These are phyloP conservation scores for Paecilomyces dactylethromorphus DNA, from an alignment of 2,329 filamentous ascomycete genomes.

Conservation along the genomic window DNA sequence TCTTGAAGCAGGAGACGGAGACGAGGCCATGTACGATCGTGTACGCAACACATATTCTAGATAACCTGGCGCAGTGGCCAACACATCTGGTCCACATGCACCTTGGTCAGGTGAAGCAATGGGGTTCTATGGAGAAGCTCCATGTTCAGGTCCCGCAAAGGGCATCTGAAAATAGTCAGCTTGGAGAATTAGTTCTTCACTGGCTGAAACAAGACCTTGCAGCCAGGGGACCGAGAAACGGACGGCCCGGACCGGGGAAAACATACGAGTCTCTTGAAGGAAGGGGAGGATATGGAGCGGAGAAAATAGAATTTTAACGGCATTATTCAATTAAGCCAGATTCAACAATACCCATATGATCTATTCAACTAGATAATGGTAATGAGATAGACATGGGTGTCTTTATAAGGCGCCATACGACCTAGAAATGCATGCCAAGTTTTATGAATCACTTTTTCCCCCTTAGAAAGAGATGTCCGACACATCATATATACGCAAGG, in stretches of 20 bases:
- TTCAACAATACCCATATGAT: background rate
- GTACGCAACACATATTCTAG: slow-evolving; percentile 94
- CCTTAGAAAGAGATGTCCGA: slow-evolving; percentile 21
- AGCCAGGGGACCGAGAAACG: slow-evolving; percentile 69
- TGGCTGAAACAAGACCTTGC: slow-evolving; percentile 80
- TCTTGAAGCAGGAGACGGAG: slow-evolving; percentile 83
- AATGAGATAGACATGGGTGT: background rate
- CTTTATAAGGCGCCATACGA: background rate
- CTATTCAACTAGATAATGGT: background rate
- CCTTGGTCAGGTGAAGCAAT: slow-evolving; percentile 78
- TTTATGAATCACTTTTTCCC: background rate
- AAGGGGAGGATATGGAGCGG: slow-evolving; percentile 58
- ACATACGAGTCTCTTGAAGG: slow-evolving; percentile 51
- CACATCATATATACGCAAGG: slow-evolving; percentile 34
- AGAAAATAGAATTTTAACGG: slow-evolving; percentile 31
- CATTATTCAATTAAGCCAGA: background rate
- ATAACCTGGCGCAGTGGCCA: slow-evolving; percentile 91
- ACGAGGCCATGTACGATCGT: slow-evolving; percentile 79
- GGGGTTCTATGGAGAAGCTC: slow-evolving; percentile 68
- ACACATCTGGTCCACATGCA: slow-evolving; percentile 96
- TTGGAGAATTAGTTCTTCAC: slow-evolving; percentile 79
- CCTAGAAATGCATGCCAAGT: slow-evolving; percentile 2
- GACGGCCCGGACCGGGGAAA: slow-evolving; percentile 45
- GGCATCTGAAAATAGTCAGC: slow-evolving; percentile 66
- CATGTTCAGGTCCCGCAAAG: slow-evolving; percentile 48